Conservation (phyloP, 805 yeast species). For the Spathaspora gorwiae region DNA sequence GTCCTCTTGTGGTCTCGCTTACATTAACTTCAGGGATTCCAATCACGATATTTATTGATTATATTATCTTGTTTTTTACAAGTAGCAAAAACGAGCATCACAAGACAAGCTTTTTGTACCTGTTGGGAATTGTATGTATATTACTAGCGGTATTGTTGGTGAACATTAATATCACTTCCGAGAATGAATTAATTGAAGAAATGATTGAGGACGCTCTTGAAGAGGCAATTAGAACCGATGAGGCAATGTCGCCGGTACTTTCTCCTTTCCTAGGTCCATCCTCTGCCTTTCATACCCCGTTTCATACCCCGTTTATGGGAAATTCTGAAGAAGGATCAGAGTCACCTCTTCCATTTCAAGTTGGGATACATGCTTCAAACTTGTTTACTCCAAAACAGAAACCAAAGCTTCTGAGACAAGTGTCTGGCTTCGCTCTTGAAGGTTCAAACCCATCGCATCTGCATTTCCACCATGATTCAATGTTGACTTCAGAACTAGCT, state of each 20-base stretch:
- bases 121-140: constrained; percentile 45
- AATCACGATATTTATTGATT: constrained; percentile 47
- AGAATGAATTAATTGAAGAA: constrained; percentile 41
- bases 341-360: constrained; percentile 11
- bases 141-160: constrained; percentile 44
- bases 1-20: constrained; percentile 49
- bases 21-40: constrained; percentile 52
- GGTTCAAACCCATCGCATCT: not conserved
- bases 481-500: not conserved
- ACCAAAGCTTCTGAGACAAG: constrained; percentile 2
- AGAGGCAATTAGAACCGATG: constrained; percentile 45
- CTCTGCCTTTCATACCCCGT: not conserved
- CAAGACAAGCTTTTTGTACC: constrained; percentile 26
- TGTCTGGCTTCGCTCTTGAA: constrained; percentile 15
- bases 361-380: constrained; percentile 13
- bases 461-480: not conserved
- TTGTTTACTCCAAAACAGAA: constrained; percentile 5
- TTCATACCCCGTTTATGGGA: not conserved
- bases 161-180: constrained; percentile 38
- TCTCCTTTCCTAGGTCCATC: constrained; percentile 36
- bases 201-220: constrained; percentile 47
- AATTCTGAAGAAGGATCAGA: not conserved
- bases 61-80: constrained; percentile 23
- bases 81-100: constrained; percentile 13
- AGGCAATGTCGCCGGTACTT: constrained; percentile 41